These are phyloP conservation scores for Schizochytrium sp. DNA, from an alignment of 108 stramenopile species.

Conservation along the genomic window DNA sequence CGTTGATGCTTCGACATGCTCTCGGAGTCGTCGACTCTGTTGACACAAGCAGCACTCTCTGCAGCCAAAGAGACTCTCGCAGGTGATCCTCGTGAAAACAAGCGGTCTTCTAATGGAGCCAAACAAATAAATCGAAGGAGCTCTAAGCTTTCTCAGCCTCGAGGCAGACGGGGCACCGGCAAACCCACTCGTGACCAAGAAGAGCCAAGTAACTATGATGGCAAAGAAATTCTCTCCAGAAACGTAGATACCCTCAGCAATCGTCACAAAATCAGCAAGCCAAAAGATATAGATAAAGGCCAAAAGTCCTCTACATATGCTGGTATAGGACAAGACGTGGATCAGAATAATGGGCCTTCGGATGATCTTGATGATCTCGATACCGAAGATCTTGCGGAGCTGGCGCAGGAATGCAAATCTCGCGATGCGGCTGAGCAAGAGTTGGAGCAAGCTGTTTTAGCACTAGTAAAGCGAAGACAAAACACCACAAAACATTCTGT, in stretches of 20 bases:
- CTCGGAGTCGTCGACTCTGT: neutral
- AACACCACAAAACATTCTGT: neutral
- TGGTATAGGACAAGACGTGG: too few species aligned
- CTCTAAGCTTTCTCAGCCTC: too few species aligned
- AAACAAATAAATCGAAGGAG: neutral
- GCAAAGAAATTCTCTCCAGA: too few species aligned
- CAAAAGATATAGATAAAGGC: too few species aligned
- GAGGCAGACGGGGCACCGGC: too few species aligned
- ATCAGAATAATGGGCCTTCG: too few species aligned
- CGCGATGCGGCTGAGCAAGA: neutral
- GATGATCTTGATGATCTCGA: neutral
- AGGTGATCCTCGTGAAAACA: neutral
- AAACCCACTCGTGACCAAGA: too few species aligned
- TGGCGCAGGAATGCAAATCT: neutral
- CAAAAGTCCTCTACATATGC: too few species aligned
- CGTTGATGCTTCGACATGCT: neutral
- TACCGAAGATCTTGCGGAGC: neutral
- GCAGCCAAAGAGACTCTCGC: neutral
- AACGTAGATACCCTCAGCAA: too few species aligned
- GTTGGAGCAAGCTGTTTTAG: neutral
- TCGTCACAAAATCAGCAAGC: too few species aligned
- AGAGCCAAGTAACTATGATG: too few species aligned
- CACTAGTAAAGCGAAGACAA: neutral
- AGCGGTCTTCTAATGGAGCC: neutral
- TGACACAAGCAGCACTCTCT: slow-evolving; percentile 16